Conservation (phyloP, 805 yeast species). For the Citeromyces matritensis region DNA sequence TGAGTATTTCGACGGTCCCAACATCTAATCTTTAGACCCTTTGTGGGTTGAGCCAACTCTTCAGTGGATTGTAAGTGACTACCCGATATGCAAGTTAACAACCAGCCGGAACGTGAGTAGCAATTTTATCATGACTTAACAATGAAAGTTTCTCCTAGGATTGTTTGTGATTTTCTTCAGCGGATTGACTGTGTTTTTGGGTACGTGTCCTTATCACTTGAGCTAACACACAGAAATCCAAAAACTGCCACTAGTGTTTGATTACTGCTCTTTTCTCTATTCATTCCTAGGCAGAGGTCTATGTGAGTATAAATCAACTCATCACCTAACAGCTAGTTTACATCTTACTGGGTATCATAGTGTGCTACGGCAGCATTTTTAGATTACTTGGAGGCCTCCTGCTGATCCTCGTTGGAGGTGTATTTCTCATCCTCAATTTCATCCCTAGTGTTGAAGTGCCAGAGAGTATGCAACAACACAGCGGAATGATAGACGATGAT, state of each 20-base stretch:
- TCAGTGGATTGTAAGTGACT: conserved; percentile 13
- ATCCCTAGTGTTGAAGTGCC: conserved; percentile 70
- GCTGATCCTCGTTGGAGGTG: conserved; percentile 45
- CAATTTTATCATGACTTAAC: not conserved
- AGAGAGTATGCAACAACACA: conserved; percentile 55
- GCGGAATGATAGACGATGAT: conserved; percentile 16
- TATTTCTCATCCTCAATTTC: conserved; percentile 48
- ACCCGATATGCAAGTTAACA: not conserved
- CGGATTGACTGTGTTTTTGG: conserved; percentile 30
- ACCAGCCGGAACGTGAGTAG: not conserved
- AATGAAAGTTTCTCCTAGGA: conserved; percentile 32
- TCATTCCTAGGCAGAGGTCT: conserved; percentile 66
- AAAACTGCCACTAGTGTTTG: conserved; percentile 44
- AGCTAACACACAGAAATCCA: conserved; percentile 15
- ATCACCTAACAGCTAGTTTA: conserved; percentile 20
- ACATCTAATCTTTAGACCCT: conserved; percentile 15
- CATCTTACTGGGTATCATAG: conserved; percentile 29
- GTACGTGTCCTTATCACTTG: conserved; percentile 13
- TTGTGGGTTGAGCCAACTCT: conserved; percentile 33
- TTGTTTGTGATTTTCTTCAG: conserved; percentile 44
- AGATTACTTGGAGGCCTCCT: conserved; percentile 44
- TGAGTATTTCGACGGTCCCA: conserved; percentile 14
- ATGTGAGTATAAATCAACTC: conserved; percentile 20
- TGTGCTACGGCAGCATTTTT: conserved; percentile 35
- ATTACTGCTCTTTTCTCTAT: conserved; percentile 53